A percentile compares a stretch with the other conserved stretches of the same genome.
Evolutionary conservation across 2,329 filamentous ascomycete genomes (phyloP).

Genomic region (Botryosphaeria agaves): DNA sequence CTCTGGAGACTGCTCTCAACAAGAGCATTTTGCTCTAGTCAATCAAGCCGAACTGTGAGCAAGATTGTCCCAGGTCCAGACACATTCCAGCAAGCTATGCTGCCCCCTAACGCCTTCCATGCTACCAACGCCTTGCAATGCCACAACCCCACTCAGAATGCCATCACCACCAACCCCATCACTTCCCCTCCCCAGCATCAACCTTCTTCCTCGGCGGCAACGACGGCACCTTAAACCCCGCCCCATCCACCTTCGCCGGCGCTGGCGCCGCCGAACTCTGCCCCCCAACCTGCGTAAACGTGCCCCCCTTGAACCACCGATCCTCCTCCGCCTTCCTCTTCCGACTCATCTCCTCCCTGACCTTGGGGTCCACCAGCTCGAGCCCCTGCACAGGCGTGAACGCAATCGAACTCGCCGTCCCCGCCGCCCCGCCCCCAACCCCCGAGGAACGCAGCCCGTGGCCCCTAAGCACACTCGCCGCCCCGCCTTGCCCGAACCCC

Average conservation of each 20-base stretch:
- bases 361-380: constrained; percentile 87
- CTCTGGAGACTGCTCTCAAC: no score
- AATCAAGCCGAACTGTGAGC: no score
- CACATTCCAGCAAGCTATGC: no score
- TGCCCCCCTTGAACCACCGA: constrained; percentile 92
- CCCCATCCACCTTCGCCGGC: constrained; percentile 37
- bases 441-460: constrained; percentile 69
- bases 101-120: no score
- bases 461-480: constrained; percentile 51
- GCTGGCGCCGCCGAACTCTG: constrained; percentile 7
- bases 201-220: constrained; percentile 59
- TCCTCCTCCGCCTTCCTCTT: constrained; percentile 93
- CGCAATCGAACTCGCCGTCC: constrained; percentile 72
- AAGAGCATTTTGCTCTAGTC: no score
- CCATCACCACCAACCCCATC: no score
- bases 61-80: no score
- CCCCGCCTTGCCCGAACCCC: constrained; percentile 53
- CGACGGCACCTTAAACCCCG: constrained; percentile 68
- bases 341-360: constrained; percentile 68
- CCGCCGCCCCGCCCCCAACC: constrained; percentile 52
- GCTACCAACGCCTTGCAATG: no score
- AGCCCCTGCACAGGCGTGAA: constrained; percentile 92
- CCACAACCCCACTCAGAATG: no score
- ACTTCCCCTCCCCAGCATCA: constrained; percentile 42
- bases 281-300: constrained; percentile 69